phyloP scores from a whole-genome alignment of 225 moss, liverwort and hornwort species.

The Physcomitrium patens region DNA sequence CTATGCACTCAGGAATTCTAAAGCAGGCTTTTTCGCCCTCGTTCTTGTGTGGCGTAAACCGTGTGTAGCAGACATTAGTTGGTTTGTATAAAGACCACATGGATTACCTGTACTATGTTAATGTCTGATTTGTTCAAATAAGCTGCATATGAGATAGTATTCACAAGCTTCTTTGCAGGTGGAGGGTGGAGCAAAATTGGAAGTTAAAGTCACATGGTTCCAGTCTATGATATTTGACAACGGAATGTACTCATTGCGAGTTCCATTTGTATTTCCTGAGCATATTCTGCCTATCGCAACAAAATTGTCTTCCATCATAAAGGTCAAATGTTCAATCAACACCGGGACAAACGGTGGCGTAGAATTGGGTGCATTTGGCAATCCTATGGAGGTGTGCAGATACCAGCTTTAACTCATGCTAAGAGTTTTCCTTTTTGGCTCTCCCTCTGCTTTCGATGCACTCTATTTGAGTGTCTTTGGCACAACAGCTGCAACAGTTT shows the following conservation, averaged over 20 bases:
- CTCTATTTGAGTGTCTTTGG: neutral
- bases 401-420: neutral
- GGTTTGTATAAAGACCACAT: neutral
- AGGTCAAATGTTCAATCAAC: constrained; percentile 59
- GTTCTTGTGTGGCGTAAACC: neutral
- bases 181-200: constrained; percentile 54
- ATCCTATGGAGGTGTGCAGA: constrained; percentile 62
- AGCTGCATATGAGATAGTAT: constrained; percentile 9
- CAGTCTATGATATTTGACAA: constrained; percentile 66
- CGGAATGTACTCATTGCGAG: constrained; percentile 58
- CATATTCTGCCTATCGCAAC: constrained; percentile 38
- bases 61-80: neutral
- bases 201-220: constrained; percentile 73
- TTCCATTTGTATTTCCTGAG: constrained; percentile 63
- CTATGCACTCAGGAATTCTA: neutral
- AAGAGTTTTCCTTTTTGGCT: neutral
- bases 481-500: neutral
- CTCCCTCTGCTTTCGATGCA: neutral
- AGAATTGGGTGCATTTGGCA: constrained; percentile 58
- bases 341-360: constrained; percentile 56
- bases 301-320: constrained; percentile 44
- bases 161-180: constrained; percentile 45
- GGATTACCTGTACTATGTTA: neutral
- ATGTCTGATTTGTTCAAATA: neutral
- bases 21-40: neutral